Evolutionary conservation across 176 grass and related monocot species (phyloP).

Genomic region (Cymbopogon citratus): DNA sequence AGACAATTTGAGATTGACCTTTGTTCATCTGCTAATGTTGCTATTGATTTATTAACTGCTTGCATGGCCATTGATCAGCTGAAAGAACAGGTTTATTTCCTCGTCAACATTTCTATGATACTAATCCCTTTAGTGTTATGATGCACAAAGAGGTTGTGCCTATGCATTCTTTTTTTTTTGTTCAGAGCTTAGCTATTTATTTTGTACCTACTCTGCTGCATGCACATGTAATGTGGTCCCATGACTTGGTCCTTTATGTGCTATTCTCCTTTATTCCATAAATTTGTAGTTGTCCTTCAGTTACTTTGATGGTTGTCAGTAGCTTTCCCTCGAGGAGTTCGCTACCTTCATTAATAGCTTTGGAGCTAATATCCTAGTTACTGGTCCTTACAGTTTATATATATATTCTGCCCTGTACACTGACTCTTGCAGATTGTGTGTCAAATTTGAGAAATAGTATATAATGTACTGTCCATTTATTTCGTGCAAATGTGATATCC

Average conservation of each 20-base stretch:
- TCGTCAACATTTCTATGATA: slow-evolving; percentile 10
- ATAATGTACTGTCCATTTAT: slow-evolving; percentile 7
- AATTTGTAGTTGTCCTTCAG: background rate
- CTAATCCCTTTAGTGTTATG: background rate
- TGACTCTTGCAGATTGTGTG: background rate
- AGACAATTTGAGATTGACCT: slow-evolving; percentile 94
- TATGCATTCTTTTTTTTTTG: background rate
- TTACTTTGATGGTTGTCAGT: slow-evolving; percentile 3
- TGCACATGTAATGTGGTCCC: background rate
- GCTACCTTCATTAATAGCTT: background rate
- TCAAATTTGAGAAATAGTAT: background rate
- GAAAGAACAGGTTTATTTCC: slow-evolving; percentile 75
- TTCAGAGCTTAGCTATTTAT: background rate
- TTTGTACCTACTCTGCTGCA: background rate
- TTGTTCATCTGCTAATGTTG: slow-evolving; percentile 69
- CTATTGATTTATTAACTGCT: slow-evolving; percentile 76
- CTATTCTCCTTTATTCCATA: slow-evolving; percentile 6
- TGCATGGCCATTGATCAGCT: slow-evolving; percentile 86
- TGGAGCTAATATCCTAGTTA: background rate
- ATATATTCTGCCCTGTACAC: background rate
- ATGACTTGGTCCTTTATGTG: background rate
- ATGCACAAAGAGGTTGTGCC: background rate
- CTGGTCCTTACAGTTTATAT: slow-evolving; percentile 10
- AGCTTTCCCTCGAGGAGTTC: background rate
- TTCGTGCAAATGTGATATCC: background rate